Conservation (phyloP, 2,329 filamentous ascomycete genomes). For the Ceratocystis cacaofunesta region DNA sequence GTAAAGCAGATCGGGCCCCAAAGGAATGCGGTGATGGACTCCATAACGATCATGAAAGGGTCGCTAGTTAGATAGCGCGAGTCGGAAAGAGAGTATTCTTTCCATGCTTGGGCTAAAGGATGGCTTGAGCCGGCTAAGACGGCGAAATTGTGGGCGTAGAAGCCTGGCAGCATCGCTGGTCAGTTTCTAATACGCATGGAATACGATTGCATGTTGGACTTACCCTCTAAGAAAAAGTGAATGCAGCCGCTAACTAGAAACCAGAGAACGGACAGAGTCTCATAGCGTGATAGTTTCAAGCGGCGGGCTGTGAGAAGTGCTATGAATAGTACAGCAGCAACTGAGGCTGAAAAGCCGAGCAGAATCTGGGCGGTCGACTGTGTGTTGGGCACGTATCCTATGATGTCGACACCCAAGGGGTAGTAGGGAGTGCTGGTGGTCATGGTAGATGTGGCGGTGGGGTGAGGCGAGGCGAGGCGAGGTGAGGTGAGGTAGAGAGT, state of each 20-base stretch:
- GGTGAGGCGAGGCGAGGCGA: not conserved
- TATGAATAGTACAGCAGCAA: constrained; percentile 39
- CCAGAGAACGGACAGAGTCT: constrained; percentile 53
- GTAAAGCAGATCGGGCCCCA: constrained; percentile 40
- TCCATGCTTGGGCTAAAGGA: constrained; percentile 41
- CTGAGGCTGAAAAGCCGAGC: constrained; percentile 41
- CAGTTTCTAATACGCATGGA: not conserved
- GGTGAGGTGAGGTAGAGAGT: not conserved
- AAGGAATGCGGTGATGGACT: constrained; percentile 35
- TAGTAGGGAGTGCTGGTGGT: constrained; percentile 50
- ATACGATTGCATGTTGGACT: not conserved
- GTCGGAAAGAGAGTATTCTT: constrained; percentile 42
- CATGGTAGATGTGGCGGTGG: not conserved
- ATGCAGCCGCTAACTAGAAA: constrained; percentile 53
- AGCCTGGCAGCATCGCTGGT: constrained; percentile 25
- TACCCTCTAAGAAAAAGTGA: constrained; percentile 31
- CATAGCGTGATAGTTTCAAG: constrained; percentile 36
- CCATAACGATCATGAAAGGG: constrained; percentile 41
- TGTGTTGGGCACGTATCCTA: constrained; percentile 52
- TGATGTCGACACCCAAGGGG: constrained; percentile 46
- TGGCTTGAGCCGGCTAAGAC: constrained; percentile 28
- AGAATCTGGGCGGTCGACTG: constrained; percentile 44
- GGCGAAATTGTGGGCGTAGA: constrained; percentile 33
- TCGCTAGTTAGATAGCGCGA: constrained; percentile 40
- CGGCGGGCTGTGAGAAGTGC: constrained; percentile 42